Base-by-base conservation (phyloP, 2,329 filamentous ascomycete species). In the Cladophialophora chaetospira region DNA sequence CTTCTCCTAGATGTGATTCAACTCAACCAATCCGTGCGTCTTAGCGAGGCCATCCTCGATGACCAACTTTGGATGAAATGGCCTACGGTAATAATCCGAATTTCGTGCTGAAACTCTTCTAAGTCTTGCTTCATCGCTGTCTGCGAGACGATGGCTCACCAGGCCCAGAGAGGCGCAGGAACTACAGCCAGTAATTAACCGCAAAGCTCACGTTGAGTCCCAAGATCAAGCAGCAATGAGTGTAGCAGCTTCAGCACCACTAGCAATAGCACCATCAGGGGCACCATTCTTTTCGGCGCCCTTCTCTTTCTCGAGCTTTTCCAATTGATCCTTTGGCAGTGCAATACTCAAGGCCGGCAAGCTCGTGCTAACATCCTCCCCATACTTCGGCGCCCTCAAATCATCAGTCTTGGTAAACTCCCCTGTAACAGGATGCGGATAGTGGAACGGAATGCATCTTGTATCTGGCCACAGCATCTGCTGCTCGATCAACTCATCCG, bases 391-490 rank as follows among this genome's bases (percentile, higher is more conserved):
- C 5, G 59, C 59, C 11, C 55, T 33, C 35, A 62, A 49, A 35
- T 62, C 59, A 42, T 62, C 59, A 4, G 31, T 31, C 17, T 50
- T 55, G 43, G 59, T 56, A 15, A 55, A 42, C 25, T 57, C n/a
- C 1, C 59, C 59, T 9, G 59, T 62, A 8, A 61, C 58, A 19
- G 58, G 58, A 25, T 61, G 58, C 4, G 58, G 33, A 15, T 61
- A 61, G 19, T 61, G 58, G 52, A 61, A 61, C 9, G 58, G 58
- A 19, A 61, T 47, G 29, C 82, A 79, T 35, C 79, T 73, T 4
- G 78, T 81, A 63, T 82, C 80, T 0, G 80, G 80, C 80, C 80
- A 83, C 58, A 83, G 67, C 77, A 81, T 79, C 63, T 77, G 75
- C 68, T 81, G 74, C 56, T 80, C 77, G 5, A 80, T 72, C 17